Evolutionary conservation across 768 basidiomycete genomes (phyloP).

Genomic region (Suillus subalutaceus): DNA sequence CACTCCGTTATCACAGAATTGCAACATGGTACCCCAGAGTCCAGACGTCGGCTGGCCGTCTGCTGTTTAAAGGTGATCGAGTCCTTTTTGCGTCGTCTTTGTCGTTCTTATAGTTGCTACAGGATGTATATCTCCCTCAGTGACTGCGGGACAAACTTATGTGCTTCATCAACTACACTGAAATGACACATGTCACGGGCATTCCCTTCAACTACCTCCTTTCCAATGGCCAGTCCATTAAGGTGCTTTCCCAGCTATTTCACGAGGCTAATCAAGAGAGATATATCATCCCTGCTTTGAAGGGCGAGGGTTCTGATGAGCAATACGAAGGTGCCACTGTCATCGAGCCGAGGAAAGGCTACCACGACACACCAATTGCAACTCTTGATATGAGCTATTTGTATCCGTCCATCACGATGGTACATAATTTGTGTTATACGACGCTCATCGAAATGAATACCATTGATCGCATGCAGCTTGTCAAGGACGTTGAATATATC

Average conservation of each 20-base stretch:
- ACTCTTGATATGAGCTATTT: constrained; percentile 98
- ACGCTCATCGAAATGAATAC: constrained; percentile 84
- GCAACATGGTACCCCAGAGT: constrained; percentile 95
- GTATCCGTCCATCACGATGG: constrained; percentile 99
- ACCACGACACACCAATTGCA: constrained; percentile 95
- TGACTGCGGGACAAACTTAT: constrained; percentile 95
- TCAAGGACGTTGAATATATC: constrained; percentile 88
- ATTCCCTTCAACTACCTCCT: constrained; percentile 97
- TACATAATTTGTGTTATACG: constrained; percentile 98
- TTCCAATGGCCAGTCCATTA: constrained; percentile 96
- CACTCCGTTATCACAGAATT: constrained; percentile 97
- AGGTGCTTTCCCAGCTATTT: constrained; percentile 94
- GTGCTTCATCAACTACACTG: constrained; percentile 98
- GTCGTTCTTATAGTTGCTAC: constrained; percentile 2
- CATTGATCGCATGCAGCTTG: constrained; percentile 75
- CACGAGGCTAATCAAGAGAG: constrained; percentile 90
- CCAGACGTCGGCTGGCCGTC: constrained; percentile 88
- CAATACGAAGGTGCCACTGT: constrained; percentile 99
- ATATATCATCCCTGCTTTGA: constrained; percentile 85
- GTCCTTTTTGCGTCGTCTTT: no score
- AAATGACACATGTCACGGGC: constrained; percentile 99
- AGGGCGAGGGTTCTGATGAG: constrained; percentile 90
- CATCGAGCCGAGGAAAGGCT: constrained; percentile 95
- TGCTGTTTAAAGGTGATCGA: constrained; percentile 89
- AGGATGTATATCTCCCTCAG: constrained; percentile 99